A percentile compares a stretch with the other conserved stretches of the same genome.
phyloP scores from a whole-genome alignment of 2,329 filamentous ascomycete genomes.

The Dothistroma pini region DNA sequence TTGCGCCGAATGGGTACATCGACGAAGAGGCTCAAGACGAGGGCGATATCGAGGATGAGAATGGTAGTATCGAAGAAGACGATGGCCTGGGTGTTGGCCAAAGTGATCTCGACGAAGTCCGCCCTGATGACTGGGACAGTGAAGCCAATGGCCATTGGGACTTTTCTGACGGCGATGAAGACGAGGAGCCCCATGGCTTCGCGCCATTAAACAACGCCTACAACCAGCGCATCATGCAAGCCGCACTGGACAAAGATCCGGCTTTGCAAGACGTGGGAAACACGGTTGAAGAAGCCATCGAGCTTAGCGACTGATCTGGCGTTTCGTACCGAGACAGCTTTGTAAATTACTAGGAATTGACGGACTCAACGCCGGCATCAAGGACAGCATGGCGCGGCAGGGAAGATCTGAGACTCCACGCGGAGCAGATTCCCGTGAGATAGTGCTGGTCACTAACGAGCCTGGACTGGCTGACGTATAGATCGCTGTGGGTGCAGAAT shows the following conservation, averaged over 20 bases:
- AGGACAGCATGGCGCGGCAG: too few relatives aligned
- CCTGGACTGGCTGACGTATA: neutral
- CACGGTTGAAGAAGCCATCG: slow-evolving; percentile 26
- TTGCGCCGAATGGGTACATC: slow-evolving; percentile 1
- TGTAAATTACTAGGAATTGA: neutral
- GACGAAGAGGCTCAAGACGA: slow-evolving; percentile 10
- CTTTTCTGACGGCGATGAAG: slow-evolving; percentile 10
- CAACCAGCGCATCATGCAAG: slow-evolving; percentile 3
- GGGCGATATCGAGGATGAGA: slow-evolving; percentile 11
- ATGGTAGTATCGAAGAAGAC: slow-evolving; percentile 9
- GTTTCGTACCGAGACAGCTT: neutral
- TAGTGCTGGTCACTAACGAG: neutral
- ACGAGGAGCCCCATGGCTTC: neutral
- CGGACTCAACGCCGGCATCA: neutral
- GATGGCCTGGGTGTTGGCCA: slow-evolving; percentile 17
- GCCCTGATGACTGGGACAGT: slow-evolving; percentile 4
- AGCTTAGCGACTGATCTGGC: slow-evolving; percentile 28
- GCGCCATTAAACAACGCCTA: slow-evolving; percentile 8
- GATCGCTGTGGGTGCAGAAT: neutral
- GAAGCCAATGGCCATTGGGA: slow-evolving; percentile 7
- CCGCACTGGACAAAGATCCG: slow-evolving; percentile 10
- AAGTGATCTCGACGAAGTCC: slow-evolving; percentile 11
- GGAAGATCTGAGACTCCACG: neutral
- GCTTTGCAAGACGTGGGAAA: slow-evolving; percentile 20
- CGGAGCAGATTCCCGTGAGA: neutral